These are phyloP conservation scores for Metarhizium album DNA, from an alignment of 2,329 filamentous ascomycete genomes.

Conservation along the genomic window DNA sequence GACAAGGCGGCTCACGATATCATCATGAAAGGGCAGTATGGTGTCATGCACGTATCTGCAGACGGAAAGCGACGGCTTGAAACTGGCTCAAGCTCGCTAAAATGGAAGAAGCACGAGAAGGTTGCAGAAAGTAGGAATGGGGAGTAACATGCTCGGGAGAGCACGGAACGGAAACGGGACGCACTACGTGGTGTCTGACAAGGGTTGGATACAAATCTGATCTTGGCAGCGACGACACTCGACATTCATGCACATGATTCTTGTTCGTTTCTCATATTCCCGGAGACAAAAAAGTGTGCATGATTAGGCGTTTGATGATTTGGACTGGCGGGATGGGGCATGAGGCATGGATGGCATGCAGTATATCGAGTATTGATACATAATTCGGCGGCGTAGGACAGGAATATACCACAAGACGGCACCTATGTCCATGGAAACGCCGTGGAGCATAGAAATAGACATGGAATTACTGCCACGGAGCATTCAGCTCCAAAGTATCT, in stretches of 20 bases:
- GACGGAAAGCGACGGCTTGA: neutral
- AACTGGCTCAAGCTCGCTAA: neutral
- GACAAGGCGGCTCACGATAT: neutral
- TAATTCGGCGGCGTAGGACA: neutral
- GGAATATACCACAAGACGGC: neutral
- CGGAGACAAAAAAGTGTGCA: too few species aligned
- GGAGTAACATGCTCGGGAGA: neutral
- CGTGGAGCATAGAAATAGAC: neutral
- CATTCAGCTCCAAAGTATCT: neutral
- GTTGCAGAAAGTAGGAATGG: neutral
- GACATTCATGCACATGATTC: neutral
- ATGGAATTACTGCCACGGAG: neutral
- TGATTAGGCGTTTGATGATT: too few species aligned
- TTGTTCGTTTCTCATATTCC: too few species aligned
- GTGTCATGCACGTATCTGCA: neutral
- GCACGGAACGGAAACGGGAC: neutral
- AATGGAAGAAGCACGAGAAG: neutral
- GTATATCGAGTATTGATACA: too few species aligned
- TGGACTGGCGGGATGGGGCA: too few species aligned
- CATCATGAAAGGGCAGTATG: neutral
- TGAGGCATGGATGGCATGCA: too few species aligned
- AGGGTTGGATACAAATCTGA: neutral
- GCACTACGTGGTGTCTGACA: neutral
- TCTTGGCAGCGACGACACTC: neutral
- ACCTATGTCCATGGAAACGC: neutral